phyloP scores from a whole-genome alignment of 2,329 filamentous ascomycete genomes.

The Rutstroemia sp. region DNA sequence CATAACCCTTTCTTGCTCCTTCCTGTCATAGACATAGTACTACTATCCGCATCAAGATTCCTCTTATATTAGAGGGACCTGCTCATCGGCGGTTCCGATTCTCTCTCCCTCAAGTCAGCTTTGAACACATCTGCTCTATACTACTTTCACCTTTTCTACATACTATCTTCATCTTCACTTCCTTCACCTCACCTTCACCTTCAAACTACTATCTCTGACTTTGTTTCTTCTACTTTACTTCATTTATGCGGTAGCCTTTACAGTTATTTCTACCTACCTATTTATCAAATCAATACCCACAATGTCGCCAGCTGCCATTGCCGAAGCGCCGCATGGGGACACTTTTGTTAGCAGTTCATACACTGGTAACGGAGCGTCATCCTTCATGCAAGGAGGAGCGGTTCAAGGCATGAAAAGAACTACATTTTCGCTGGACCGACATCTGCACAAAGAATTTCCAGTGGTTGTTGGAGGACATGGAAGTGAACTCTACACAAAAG shows the following conservation, averaged over 20 bases:
- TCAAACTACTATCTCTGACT: neutral
- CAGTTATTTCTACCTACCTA: neutral
- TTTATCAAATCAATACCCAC: neutral
- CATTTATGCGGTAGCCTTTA: neutral
- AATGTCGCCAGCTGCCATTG: slow-evolving; percentile 9
- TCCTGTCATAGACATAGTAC: slow-evolving; percentile 5
- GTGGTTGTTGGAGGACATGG: slow-evolving; percentile 23
- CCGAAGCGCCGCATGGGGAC: neutral
- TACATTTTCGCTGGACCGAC: slow-evolving; percentile 22
- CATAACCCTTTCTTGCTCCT: slow-evolving; percentile 1
- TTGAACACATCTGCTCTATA: neutral
- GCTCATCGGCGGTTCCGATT: neutral
- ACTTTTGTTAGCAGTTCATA: neutral
- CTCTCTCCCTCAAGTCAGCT: neutral
- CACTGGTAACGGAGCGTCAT: neutral
- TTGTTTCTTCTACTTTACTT: neutral
- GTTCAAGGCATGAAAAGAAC: slow-evolving; percentile 12
- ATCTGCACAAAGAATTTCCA: slow-evolving; percentile 25
- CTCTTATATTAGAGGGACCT: neutral
- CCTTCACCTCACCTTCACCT: neutral
- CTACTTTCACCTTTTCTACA: neutral
- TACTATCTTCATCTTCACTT: neutral
- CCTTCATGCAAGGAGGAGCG: slow-evolving; percentile 1
- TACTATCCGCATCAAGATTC: slow-evolving; percentile 2
- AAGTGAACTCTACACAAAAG: slow-evolving; percentile 23